Evolutionary conservation across 345 rosid genomes (phyloP).

Genomic region (Barbarea vulgaris): DNA sequence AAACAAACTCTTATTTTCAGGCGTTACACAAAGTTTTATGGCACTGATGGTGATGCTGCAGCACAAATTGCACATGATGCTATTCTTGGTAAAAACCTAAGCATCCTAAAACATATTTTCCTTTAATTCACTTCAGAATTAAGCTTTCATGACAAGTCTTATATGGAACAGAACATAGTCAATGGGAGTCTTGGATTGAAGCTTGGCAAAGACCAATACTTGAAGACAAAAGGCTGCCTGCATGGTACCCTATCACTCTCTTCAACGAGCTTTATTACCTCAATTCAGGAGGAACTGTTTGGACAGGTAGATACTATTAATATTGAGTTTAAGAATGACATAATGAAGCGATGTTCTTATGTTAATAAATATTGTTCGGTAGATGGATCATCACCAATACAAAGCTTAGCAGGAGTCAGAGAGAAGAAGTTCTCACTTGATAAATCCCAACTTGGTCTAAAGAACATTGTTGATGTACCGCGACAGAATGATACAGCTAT

Average conservation of each 20-base stretch:
- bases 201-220: constrained; percentile 91
- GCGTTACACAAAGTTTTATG: constrained; percentile 87
- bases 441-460: constrained; percentile 48
- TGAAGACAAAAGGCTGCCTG: constrained; percentile 89
- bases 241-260: constrained; percentile 86
- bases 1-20: constrained; percentile 43
- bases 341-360: not conserved
- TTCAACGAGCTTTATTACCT: constrained; percentile 96
- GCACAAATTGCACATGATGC: constrained; percentile 86
- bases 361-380: constrained; percentile 15
- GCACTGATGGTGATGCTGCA: constrained; percentile 69
- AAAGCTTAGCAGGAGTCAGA: constrained; percentile 63
- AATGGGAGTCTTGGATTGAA: constrained; percentile 83
- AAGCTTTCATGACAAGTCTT: constrained; percentile 7
- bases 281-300: constrained; percentile 85
- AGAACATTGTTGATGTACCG: constrained; percentile 35
- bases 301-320: constrained; percentile 64
- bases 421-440: constrained; percentile 81
- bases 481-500: constrained; percentile 53
- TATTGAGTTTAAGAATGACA: not conserved
- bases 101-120: not conserved
- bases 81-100: constrained; percentile 56
- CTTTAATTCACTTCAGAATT: not conserved
- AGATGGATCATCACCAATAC: constrained; percentile 84
- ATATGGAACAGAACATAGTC: constrained; percentile 59